These are phyloP conservation scores for Aschersonia sp. DNA, from an alignment of 2,329 filamentous ascomycete genomes.

Conservation along the genomic window DNA sequence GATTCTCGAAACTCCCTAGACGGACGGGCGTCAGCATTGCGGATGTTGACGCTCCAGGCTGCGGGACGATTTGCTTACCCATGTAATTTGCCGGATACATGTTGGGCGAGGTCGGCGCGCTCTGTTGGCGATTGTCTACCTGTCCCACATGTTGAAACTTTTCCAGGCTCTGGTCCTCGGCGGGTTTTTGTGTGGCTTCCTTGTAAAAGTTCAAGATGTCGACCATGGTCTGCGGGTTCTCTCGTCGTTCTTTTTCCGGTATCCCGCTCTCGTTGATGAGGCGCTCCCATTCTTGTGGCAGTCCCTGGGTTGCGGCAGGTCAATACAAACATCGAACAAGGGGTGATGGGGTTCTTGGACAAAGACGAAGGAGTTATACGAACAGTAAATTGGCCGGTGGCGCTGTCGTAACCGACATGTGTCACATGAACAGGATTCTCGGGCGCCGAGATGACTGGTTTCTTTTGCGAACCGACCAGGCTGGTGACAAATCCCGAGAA, in stretches of 20 bases:
- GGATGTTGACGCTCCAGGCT: background rate
- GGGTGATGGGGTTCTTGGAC: background rate
- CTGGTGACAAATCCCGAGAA: slow-evolving; percentile 82
- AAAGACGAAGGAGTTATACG: background rate
- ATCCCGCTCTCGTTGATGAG: slow-evolving; percentile 93
- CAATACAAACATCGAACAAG: too few species aligned
- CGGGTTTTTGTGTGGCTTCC: slow-evolving; percentile 68
- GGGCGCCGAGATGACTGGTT: slow-evolving; percentile 89
- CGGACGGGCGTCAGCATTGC: background rate
- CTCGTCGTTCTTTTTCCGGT: slow-evolving; percentile 85
- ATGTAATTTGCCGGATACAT: slow-evolving; percentile 40
- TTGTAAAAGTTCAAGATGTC: slow-evolving; percentile 97
- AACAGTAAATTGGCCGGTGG: slow-evolving; percentile 91
- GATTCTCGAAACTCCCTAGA: slow-evolving; percentile 86
- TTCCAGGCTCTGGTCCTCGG: slow-evolving; percentile 81
- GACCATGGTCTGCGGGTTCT: slow-evolving; percentile 89
- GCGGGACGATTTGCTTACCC: slow-evolving; percentile 52
- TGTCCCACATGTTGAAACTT: slow-evolving; percentile 85
- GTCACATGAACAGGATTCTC: slow-evolving; percentile 97
- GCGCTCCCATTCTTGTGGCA: slow-evolving; percentile 96
- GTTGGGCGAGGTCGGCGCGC: slow-evolving; percentile 31
- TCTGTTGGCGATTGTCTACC: slow-evolving; percentile 30
- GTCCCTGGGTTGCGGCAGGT: slow-evolving; percentile 42
- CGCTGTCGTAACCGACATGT: slow-evolving; percentile 92
- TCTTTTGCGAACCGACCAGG: slow-evolving; percentile 69